A percentile compares a stretch with the other conserved stretches of the same genome.
These are phyloP conservation scores for Blakeslea trispora DNA, from an alignment of 371 early-diverging fungal genomes.

Conservation along the genomic window DNA sequence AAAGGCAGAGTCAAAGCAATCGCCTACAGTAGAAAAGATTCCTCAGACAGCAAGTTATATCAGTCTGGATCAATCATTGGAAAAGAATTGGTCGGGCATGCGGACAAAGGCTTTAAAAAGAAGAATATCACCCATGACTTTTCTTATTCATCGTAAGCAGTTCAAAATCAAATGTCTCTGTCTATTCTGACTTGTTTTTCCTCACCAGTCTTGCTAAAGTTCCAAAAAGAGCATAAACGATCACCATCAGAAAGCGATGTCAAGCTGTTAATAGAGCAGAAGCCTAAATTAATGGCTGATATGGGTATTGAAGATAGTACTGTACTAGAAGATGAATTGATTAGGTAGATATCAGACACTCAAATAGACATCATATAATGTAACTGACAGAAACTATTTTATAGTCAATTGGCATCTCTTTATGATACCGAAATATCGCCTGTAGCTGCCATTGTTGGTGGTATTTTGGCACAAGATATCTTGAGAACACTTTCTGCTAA, in stretches of 20 bases:
- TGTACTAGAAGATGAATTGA: conserved; percentile 48
- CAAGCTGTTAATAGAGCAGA: conserved; percentile 21
- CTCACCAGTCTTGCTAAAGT: conserved; percentile 34
- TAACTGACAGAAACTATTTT: not conserved
- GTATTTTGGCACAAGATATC: conserved; percentile 87
- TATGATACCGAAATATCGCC: conserved; percentile 69
- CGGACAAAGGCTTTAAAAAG: conserved; percentile 38
- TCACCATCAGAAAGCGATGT: conserved; percentile 26
- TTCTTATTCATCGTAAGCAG: conserved; percentile 54
- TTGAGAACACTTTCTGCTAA: conserved; percentile 80
- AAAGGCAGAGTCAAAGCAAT: conserved; percentile 30
- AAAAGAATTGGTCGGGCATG: conserved; percentile 35
- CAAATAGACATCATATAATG: not conserved
- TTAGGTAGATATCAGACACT: conserved; percentile 42
- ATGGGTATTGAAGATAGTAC: conserved; percentile 40
- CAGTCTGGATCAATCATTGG: conserved; percentile 42
- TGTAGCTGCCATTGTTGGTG: conserved; percentile 85
- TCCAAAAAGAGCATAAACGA: conserved; percentile 32
- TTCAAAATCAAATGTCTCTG: not conserved
- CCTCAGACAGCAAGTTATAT: conserved; percentile 42
- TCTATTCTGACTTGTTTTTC: not conserved
- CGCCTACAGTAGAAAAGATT: conserved; percentile 42
- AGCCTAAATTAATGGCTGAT: conserved; percentile 19
- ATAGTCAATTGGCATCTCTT: conserved; percentile 43
- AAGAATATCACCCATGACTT: conserved; percentile 49